Evolutionary conservation across 495 filamentous ascomycete genomes (phyloP).

Genomic region (Amorphotheca resinae): DNA sequence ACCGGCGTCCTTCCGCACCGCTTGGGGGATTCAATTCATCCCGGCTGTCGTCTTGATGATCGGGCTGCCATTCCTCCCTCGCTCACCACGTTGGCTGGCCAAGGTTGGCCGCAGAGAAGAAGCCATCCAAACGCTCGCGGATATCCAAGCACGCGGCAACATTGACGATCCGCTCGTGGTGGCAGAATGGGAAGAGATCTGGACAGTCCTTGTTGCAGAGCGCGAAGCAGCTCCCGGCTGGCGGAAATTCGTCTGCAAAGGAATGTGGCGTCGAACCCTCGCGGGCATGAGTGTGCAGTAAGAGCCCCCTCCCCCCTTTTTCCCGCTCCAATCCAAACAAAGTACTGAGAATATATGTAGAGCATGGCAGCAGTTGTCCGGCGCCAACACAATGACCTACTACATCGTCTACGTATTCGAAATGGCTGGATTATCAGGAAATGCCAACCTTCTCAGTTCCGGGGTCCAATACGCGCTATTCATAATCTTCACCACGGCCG

Average conservation of each 20-base stretch:
- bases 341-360: background rate
- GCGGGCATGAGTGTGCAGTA: slow-evolving; percentile 54
- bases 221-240: slow-evolving; percentile 38
- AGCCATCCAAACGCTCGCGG: slow-evolving; percentile 50
- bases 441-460: slow-evolving; percentile 54
- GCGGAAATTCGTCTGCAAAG: slow-evolving; percentile 47
- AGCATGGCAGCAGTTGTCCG: slow-evolving; percentile 57
- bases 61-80: slow-evolving; percentile 56
- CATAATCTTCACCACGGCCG: slow-evolving; percentile 54
- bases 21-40: slow-evolving; percentile 63
- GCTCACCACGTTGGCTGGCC: slow-evolving; percentile 63
- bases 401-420: slow-evolving; percentile 9
- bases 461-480: slow-evolving; percentile 67
- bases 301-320: too few species aligned
- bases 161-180: slow-evolving; percentile 53
- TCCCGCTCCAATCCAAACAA: slow-evolving; percentile 28
- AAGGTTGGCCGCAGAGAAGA: slow-evolving; percentile 56
- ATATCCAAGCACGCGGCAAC: slow-evolving; percentile 55
- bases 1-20: slow-evolving; percentile 52
- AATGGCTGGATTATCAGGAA: slow-evolving; percentile 55
- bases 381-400: slow-evolving; percentile 43
- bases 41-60: slow-evolving; percentile 50
- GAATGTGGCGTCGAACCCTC: slow-evolving; percentile 62
- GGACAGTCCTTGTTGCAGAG: slow-evolving; percentile 44
- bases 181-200: slow-evolving; percentile 63